These are phyloP conservation scores for Cucurbita moschata DNA, from an alignment of 306 rosid genomes.

Conservation along the genomic window DNA sequence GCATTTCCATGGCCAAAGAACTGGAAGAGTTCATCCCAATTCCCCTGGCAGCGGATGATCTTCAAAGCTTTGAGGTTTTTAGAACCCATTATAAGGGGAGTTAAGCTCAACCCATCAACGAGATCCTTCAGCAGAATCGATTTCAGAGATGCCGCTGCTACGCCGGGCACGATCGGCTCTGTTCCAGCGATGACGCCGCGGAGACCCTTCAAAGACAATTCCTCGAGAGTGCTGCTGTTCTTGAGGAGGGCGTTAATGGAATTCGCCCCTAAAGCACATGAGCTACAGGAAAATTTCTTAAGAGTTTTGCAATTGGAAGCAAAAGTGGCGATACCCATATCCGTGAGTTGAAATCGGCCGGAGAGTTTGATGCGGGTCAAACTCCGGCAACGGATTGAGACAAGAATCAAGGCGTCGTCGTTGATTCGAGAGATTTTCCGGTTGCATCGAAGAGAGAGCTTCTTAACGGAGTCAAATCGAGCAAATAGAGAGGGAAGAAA, in stretches of 20 bases:
- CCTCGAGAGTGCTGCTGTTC: slow-evolving; percentile 42
- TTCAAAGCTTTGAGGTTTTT: slow-evolving; percentile 47
- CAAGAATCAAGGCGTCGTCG: slow-evolving; percentile 43
- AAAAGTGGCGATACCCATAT: slow-evolving; percentile 35
- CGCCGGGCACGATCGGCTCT: slow-evolving; percentile 27
- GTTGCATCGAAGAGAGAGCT: slow-evolving; percentile 56
- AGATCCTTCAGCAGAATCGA: slow-evolving; percentile 56
- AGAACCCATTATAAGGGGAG: slow-evolving; percentile 43
- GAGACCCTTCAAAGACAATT: slow-evolving; percentile 64
- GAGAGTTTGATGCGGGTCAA: slow-evolving; percentile 62
- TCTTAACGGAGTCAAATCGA: slow-evolving; percentile 62
- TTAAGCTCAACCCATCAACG: slow-evolving; percentile 44
- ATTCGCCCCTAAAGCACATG: slow-evolving; percentile 48
- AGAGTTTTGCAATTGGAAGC: slow-evolving; percentile 43
- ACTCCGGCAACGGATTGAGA: slow-evolving; percentile 48
- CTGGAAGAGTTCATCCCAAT: slow-evolving; percentile 58
- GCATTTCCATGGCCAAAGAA: slow-evolving; percentile 21
- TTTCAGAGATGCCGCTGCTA: slow-evolving; percentile 33
- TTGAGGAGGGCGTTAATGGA: slow-evolving; percentile 48
- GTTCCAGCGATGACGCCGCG: slow-evolving; percentile 35
- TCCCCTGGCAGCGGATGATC: slow-evolving; percentile 57
- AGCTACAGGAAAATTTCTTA: slow-evolving; percentile 60
- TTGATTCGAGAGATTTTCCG: slow-evolving; percentile 43
- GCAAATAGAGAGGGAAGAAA: slow-evolving; percentile 35
- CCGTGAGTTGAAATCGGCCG: slow-evolving; percentile 53